phyloP scores from a whole-genome alignment of 2,329 filamentous ascomycete species.

The Trichoderma simmonsii region DNA sequence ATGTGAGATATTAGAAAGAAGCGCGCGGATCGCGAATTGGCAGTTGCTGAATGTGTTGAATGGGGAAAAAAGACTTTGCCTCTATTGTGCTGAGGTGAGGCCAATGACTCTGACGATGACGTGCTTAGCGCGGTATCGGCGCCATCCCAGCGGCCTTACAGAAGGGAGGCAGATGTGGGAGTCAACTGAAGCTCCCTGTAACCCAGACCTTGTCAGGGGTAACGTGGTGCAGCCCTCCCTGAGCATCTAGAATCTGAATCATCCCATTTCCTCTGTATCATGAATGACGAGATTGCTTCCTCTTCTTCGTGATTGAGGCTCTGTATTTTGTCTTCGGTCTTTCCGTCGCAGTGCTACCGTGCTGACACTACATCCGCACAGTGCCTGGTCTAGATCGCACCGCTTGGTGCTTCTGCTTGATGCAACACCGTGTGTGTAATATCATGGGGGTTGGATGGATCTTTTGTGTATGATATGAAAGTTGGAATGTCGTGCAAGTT shows the following conservation, averaged over 20 bases:
- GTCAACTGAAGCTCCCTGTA: neutral
- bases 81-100: slow-evolving; percentile 17
- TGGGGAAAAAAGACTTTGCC: neutral
- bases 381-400: neutral
- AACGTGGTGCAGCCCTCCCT: neutral
- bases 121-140: slow-evolving; percentile 20
- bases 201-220: neutral
- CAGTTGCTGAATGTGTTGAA: neutral
- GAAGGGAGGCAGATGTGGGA: neutral
- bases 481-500: neutral
- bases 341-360: neutral
- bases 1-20: neutral
- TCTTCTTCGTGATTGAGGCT: neutral
- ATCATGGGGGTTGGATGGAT: neutral
- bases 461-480: neutral
- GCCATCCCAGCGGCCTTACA: neutral
- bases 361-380: neutral
- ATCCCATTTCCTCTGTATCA: neutral
- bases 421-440: neutral
- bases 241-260: neutral
- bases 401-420: neutral
- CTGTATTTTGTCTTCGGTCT: neutral
- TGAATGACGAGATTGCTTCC: neutral
- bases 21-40: neutral
- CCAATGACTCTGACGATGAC: slow-evolving; percentile 16